A percentile compares a stretch with the other conserved stretches of the same genome.
Evolutionary conservation across 805 yeast species (phyloP).

Genomic region (Candida orba): DNA sequence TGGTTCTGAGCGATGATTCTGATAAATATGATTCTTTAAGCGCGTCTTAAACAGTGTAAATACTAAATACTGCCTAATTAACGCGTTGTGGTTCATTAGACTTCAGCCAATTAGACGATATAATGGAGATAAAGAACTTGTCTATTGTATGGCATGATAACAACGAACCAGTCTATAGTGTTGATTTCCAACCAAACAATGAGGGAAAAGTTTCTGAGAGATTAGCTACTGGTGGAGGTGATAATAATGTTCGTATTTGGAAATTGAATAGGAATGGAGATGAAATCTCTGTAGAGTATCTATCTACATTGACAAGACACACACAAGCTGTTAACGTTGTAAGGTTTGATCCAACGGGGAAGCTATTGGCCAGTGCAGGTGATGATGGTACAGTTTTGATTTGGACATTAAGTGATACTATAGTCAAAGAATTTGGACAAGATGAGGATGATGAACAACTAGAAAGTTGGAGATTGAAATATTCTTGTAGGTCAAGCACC

Average conservation of each 20-base stretch:
- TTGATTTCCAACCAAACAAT: slow-evolving; percentile 49
- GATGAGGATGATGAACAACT: slow-evolving; percentile 41
- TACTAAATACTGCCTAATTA: too few species aligned
- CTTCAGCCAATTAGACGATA: too few species aligned
- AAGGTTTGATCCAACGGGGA: slow-evolving; percentile 67
- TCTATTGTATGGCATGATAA: slow-evolving; percentile 72
- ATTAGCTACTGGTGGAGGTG: slow-evolving; percentile 91
- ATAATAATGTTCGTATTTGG: slow-evolving; percentile 71
- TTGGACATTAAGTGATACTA: slow-evolving; percentile 58
- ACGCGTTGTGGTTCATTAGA: too few species aligned
- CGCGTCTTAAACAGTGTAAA: too few species aligned
- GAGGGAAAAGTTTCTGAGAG: slow-evolving; percentile 30
- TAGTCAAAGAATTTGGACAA: slow-evolving; percentile 53
- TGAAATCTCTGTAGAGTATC: slow-evolving; percentile 50
- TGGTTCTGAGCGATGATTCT: too few species aligned
- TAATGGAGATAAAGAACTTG: slow-evolving; percentile 37
- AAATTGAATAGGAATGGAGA: slow-evolving; percentile 19
- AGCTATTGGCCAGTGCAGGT: slow-evolving; percentile 78
- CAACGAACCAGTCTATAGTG: slow-evolving; percentile 64
- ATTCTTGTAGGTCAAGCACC: slow-evolving; percentile 49
- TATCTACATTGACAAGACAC: slow-evolving; percentile 78
- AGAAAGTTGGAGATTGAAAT: slow-evolving; percentile 71
- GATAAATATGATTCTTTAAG: too few species aligned
- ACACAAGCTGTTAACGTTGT: slow-evolving; percentile 93
- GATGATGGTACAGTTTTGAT: slow-evolving; percentile 88